Evolutionary conservation across 1,139 yeast genomes (phyloP), one percentile per base, ranked within the genome.

Genomic region (Diutina scorzettiae): DNA sequence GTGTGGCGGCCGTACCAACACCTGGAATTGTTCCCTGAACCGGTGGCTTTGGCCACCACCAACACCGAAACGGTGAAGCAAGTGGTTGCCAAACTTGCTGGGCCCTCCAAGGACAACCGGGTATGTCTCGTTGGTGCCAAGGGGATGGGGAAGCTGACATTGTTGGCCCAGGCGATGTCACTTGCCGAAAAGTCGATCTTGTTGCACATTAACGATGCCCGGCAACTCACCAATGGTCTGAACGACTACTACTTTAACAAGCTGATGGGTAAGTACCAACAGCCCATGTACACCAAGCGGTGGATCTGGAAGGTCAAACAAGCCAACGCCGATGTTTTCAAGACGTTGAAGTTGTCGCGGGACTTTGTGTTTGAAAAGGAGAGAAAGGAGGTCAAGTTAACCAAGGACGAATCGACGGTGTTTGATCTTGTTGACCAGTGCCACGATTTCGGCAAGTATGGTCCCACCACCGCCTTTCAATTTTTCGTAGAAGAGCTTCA

Each of bases 111-210:
- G 16, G 52, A 60, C 11, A 81, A 78, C 55, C 68, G 83, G 53
- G 51, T 71, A 34, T 65, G 82, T 41, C 50, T 89, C 19, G 60
- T 75, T 27, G 97, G 97, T 36, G 78, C 71, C 45, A 64, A 75
- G 41, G 96, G 96, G 40, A 70, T 73, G 9, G 97, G 97, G 9
- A 89, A 89, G 62, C 74, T 91, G 2, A 76, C 87, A 0, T 58
- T 81, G 33, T 53, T 89, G 42, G 63, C 91, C 0, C 96, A 89
- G 57, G 69, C 80, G 1, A 81, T 82, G 44, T 81, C 91, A 0
- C 55, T 68, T 43, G 57, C 69, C 1, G 53, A 72, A 37, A 77
- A 78, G 4, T 20, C 18, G 37, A 64, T 85, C 17, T 63, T 84
- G 3, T 55, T 89, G 41, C 86, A 85, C 46, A 61, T 89, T 23